Base-by-base conservation (phyloP, 331 rosid species). In the Cydonia oblonga region DNA sequence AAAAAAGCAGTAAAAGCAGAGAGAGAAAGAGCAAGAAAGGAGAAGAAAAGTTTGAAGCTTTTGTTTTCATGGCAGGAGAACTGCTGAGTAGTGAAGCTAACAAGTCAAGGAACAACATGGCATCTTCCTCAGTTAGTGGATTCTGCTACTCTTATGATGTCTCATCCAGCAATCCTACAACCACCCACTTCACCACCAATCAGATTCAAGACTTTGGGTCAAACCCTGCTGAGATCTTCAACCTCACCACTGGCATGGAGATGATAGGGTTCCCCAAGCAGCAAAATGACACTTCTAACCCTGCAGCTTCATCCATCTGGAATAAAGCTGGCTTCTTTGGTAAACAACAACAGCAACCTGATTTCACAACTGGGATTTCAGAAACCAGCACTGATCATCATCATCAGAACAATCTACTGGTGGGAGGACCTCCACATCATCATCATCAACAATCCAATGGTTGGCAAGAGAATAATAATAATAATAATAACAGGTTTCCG, bases 181-280 rank as follows among this genome's bases (percentile, higher is more conserved):
- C 63, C 85, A 83, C 75, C 71, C 93, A 83, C 49, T 78, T 89
- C 74, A 68, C 65, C 66, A 85, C 68, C 66, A 85, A 76, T 70
- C 96, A 85, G 90, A 88, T 89, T 87, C 88, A 81, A 79, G 82
- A 84, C 38, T 92, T 83, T 58, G 91, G 77, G 28, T 65, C 87
- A 20, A 87, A 84, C 75, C 85, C 88, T 2, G 92, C 87, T 2
- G 93, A 88, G 70, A 88, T 88, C 79, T 88, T 88, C 86, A 90
- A 84, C 79, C 79, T 92, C 79, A 81, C 91, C 19, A 81, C 93
- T 1, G 87, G 88, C 57, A 88, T 92, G 88, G 96, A 88, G 73
- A 88, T 88, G 90, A 82, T 88, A 78, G 96, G 92, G 63, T 92
- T 90, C 60, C 71, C 92, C 24, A 88, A 85, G 62, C 78, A 44